A percentile compares a stretch with the other conserved stretches of the same genome.
These are phyloP conservation scores for Parastagonospora avenae DNA, from an alignment of 2,329 filamentous ascomycete species.

Conservation along the genomic window DNA sequence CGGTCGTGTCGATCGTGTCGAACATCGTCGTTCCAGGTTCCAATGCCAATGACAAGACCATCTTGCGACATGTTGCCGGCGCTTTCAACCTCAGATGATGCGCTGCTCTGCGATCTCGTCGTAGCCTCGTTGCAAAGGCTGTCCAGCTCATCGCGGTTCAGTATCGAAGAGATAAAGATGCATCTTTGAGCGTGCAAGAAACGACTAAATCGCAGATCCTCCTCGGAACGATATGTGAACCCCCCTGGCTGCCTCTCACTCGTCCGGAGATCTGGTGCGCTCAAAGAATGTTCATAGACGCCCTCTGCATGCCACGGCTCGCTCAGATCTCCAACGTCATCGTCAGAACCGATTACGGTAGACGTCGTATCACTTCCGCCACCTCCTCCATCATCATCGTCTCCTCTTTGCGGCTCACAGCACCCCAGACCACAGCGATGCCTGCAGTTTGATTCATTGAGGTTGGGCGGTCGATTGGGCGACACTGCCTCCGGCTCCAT, in stretches of 20 bases:
- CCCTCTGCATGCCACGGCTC: background rate
- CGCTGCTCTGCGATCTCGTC: constrained; percentile 17
- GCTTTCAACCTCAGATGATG: constrained; percentile 10
- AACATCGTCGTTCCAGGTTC: constrained; percentile 13
- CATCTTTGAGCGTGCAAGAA: no score
- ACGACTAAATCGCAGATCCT: no score
- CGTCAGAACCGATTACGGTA: constrained; percentile 4
- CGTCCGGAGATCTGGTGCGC: no score
- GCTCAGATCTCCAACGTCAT: constrained; percentile 7
- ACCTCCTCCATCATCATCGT: constrained; percentile 16
- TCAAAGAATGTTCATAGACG: background rate
- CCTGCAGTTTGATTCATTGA: constrained; percentile 27
- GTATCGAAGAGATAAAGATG: no score
- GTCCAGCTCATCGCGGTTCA: no score
- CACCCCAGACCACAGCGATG: constrained; percentile 32
- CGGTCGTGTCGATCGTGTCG: background rate
- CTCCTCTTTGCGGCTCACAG: constrained; percentile 10
- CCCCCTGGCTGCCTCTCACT: no score
- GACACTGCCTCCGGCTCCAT: constrained; percentile 8
- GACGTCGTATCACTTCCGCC: constrained; percentile 6
- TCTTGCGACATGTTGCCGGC: constrained; percentile 23
- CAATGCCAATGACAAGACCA: constrained; percentile 23
- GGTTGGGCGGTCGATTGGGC: constrained; percentile 22
- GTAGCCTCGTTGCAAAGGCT: constrained; percentile 2
- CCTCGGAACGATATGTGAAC: no score